Base-by-base conservation (phyloP, 768 basidiomycete genomes). In the Leucocoprinus birnbaumii region DNA sequence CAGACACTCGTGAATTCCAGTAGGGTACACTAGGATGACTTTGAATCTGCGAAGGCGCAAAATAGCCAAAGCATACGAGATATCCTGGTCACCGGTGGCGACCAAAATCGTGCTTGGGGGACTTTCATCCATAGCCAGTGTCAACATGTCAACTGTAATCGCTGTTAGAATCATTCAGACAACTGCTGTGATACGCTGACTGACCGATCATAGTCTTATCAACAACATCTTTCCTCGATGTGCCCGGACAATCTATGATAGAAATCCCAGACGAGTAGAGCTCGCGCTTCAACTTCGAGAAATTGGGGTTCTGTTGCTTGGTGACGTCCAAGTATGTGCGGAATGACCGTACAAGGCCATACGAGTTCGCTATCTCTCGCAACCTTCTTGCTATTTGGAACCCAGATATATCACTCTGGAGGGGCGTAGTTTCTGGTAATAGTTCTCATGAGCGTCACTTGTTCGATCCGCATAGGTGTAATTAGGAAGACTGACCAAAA, bases 41-140 rank as follows among this genome's bases (percentile, higher is more conserved):
- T 71, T 67, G 63, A 82, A 84, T 41, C 70, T 68, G 56, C 84
- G 75, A 53, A 81, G 72, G 24, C 80, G 77, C 34, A 88, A 69
- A 34, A 72, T 71, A 2, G 86, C 80, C 40, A 86, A 65, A 16
- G 80, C 80, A 62, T 85, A 87, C 2, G 80, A 78, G 58, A 86
- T 80, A 63, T 87, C 85, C 37, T 82, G 75, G 65, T 89, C 85
- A 11, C 80, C 83, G 0, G 86, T 78, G 59, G 89, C 83, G 27
- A 90, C 68, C 35, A 87, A 65, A 60, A 87, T 69, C 14, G 84
- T 85, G 27, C 59, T 45, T 0, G 65, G 63, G 1, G 65, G 76
- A 62, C 55, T 78, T 57, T 80, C 77, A 66, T 89, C 86, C 62
- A 85, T 66, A 18, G 64, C 67, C 56, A 69, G 56, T 6, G 61